Evolutionary conservation across 2,329 filamentous ascomycete species (phyloP), one percentile per base, ranked within the genome.

Genomic region (Epichloe coenophiala): DNA sequence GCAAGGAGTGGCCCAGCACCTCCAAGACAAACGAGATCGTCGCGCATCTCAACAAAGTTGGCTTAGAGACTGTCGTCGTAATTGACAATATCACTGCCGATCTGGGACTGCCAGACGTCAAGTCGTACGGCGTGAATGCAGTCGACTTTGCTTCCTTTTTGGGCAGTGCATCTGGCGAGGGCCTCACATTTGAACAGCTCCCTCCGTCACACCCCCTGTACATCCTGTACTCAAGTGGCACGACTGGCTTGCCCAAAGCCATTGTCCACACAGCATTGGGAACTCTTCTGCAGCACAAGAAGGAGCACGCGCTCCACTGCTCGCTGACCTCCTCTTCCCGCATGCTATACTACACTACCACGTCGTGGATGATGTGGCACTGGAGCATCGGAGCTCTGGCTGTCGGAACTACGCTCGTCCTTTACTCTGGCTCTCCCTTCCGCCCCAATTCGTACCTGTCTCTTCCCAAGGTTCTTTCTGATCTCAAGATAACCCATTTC

Each of bases 281-380:
- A 6, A 96, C 91, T 0, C 72, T 98, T 6, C 77, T 97, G 47
- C 91, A 97, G 65, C 93, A 97, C 71, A 97, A 97, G 69, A 98
- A 98, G 65, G 93, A 97, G 64, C 90, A 95, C 63, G 77, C 84
- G 45, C 74, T 97, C 3, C 91, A 97, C 63, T 87, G 86, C 64
- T 88, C 89, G 21, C 81, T 98, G 55, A 74, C 76, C 8, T 76
- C 83, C 0, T 71, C 74, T 2, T 87, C 89, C 41, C 78, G 84
- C 19, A 75, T 96, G 61, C 86, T 96, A 66, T 96, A 96, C 71
- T 96, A 90, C 70, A 95, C 89, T 1, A 96, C 90, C 3, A 89
- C 85, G 11, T 94, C 88, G 0, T 96, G 90, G 93, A 97, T 98
- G 90, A 97, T 97, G 91, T 96, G 90, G 89, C 91, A 97, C 65